Base-by-base conservation (phyloP, 305 asterid genomes). In the Lippia alba region DNA sequence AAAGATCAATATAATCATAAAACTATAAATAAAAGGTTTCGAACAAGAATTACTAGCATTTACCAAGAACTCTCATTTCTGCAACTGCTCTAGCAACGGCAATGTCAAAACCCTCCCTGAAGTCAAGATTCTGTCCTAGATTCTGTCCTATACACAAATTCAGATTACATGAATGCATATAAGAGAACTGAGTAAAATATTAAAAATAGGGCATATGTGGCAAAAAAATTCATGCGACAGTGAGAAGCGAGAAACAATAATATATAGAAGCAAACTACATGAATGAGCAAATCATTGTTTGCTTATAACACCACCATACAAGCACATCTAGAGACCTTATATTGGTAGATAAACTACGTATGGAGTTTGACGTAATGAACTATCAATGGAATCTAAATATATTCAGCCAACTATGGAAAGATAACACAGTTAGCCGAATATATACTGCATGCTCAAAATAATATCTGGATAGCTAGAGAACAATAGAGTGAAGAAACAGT, bases 11-110 rank as follows among this genome's bases (percentile, higher is more conserved):
- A 69, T 14, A 63, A 12, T 6, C 24, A 12, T 48, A 61, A 76
- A 56, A 78, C 3, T 55, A 62, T 69, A 65, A 32, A n/a, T 15
- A 16, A 53, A 17, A 24, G 30, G 30, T 24, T 24, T 24, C 41
- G 50, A 61, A 71, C 19, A 48, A 19, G 6, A 57, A 20, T 16
- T 11, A 50, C 48, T 8, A n/a, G 56, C 18, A 58, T 64, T 75
- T 86, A 94, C 97, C 96, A 46, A 94, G 72, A 69, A 92, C 74
- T 84, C 97, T 88, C 99, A 91, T 90, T 74, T 94, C 99, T 62
- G 97, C 97, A 73, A 94, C 99, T 71, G 98, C 99, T 87, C 97
- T 83, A 65, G 98, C 99, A 60, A 91, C 92, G 65, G 96, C 91
- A 80, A 94, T 75, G 71, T 91, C 98, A 84, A 85, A 92, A 33